phyloP scores from a whole-genome alignment of 2,329 filamentous ascomycete genomes.

The Colletotrichum tropicicola region DNA sequence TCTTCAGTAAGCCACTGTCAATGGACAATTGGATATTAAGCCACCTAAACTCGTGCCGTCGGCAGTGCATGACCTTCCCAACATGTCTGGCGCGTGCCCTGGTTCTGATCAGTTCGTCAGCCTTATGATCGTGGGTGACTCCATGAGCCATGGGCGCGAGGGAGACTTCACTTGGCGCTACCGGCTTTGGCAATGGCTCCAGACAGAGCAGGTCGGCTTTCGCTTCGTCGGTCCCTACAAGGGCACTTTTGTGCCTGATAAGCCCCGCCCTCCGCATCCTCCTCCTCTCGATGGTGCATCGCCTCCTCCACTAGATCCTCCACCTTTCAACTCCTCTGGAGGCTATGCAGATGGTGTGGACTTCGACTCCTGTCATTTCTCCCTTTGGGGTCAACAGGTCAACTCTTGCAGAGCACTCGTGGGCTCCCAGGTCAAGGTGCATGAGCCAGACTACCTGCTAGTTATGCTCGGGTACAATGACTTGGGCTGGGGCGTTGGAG shows the following conservation, averaged over 20 bases:
- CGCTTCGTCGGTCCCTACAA: conserved; percentile 46
- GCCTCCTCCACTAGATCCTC: no score
- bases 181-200: conserved; percentile 50
- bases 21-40: no score
- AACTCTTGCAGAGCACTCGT: conserved; percentile 38
- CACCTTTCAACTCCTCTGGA: conserved; percentile 26
- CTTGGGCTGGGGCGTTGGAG: conserved; percentile 40
- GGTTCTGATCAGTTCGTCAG: conserved; percentile 3
- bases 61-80: not conserved
- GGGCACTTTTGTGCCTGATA: conserved; percentile 36
- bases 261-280: no score
- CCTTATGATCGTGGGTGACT: conserved; percentile 48
- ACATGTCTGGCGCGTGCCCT: not conserved
- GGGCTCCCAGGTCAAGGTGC: conserved; percentile 35
- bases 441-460: conserved; percentile 43
- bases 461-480: conserved; percentile 46
- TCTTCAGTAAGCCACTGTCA: no score
- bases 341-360: conserved; percentile 41
- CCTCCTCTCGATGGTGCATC: no score
- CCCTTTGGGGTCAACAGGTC: conserved; percentile 44
- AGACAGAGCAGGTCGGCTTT: conserved; percentile 32
- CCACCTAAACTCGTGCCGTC: no score
- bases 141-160: conserved; percentile 47
- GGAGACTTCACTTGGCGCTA: conserved; percentile 54
- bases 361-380: conserved; percentile 43